These are phyloP conservation scores for Vitis rotundifolia DNA, from an alignment of 164 flowering plant genomes.

Conservation along the genomic window DNA sequence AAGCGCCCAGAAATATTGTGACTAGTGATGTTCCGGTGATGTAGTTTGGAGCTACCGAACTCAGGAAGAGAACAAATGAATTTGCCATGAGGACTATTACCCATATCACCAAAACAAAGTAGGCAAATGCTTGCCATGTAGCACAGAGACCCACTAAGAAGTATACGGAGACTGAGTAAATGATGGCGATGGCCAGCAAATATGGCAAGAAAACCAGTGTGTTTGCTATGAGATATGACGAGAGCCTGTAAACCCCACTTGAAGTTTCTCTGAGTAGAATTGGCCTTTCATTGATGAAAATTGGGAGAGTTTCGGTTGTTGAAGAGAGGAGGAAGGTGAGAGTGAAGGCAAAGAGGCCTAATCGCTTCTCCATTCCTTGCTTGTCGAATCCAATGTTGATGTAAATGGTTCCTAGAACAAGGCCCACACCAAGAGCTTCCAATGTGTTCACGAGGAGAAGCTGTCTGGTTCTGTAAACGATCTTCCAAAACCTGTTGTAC, in stretches of 20 bases:
- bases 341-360: slow-evolving; percentile 95
- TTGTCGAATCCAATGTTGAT: slow-evolving; percentile 70
- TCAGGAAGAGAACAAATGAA: slow-evolving; percentile 84
- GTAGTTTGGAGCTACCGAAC: slow-evolving; percentile 86
- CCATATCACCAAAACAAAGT: slow-evolving; percentile 88
- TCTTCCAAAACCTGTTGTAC: slow-evolving; percentile 75
- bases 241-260: slow-evolving; percentile 79
- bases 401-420: slow-evolving; percentile 86
- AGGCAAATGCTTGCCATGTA: slow-evolving; percentile 71
- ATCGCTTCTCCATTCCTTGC: slow-evolving; percentile 76
- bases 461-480: slow-evolving; percentile 84
- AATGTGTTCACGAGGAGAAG: slow-evolving; percentile 74
- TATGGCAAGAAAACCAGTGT: slow-evolving; percentile 91
- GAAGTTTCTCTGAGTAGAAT: slow-evolving; percentile 80
- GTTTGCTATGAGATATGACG: slow-evolving; percentile 83
- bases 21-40: slow-evolving; percentile 86
- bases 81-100: slow-evolving; percentile 81
- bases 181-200: slow-evolving; percentile 59
- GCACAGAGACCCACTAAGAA: slow-evolving; percentile 88
- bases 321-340: slow-evolving; percentile 95
- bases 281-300: slow-evolving; percentile 85
- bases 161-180: slow-evolving; percentile 75
- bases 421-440: slow-evolving; percentile 80
- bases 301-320: slow-evolving; percentile 89
- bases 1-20: slow-evolving; percentile 64